These are phyloP conservation scores for Boletus eberwhitei DNA, from an alignment of 768 basidiomycete genomes.

Conservation along the genomic window DNA sequence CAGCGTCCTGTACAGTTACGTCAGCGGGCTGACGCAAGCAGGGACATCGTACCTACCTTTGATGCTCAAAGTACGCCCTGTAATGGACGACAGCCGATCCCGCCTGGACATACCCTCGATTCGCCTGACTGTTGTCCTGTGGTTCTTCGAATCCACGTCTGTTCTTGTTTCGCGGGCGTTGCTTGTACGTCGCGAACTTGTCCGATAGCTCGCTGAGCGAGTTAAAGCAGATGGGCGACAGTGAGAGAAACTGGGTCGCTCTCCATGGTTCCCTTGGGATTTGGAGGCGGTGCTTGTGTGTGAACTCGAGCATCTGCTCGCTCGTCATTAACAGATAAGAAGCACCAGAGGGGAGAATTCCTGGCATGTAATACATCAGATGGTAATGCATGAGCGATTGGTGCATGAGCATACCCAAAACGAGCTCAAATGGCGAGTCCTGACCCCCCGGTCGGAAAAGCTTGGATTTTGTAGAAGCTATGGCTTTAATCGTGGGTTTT, in stretches of 20 bases:
- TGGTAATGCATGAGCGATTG: background rate
- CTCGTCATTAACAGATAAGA: constrained; percentile 43
- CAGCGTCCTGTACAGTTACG: constrained; percentile 24
- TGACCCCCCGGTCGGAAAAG: constrained; percentile 26
- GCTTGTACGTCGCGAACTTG: constrained; percentile 39
- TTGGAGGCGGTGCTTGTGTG: constrained; percentile 13
- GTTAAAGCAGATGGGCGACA: constrained; percentile 47
- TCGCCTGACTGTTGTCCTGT: constrained; percentile 42
- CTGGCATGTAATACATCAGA: constrained; percentile 23
- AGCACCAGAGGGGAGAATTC: constrained; percentile 41
- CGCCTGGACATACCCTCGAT: constrained; percentile 33
- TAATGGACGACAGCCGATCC: constrained; percentile 20
- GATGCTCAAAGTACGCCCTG: constrained; percentile 47
- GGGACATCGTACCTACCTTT: constrained; percentile 25
- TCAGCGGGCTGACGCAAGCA: background rate
- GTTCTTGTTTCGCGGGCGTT: constrained; percentile 36
- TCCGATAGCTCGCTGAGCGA: constrained; percentile 30
- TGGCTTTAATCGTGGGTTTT: constrained; percentile 29
- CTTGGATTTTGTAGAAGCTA: constrained; percentile 30
- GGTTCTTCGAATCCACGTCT: constrained; percentile 9
- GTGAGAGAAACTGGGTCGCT: constrained; percentile 37
- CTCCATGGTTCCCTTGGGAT: constrained; percentile 13
- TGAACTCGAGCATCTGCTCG: constrained; percentile 29
- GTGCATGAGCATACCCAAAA: constrained; percentile 36
- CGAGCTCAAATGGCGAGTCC: constrained; percentile 37